A percentile compares a stretch with the other conserved stretches of the same genome.
Evolutionary conservation across 2,329 filamentous ascomycete species (phyloP).

Genomic region (Aspergillus intermedius): DNA sequence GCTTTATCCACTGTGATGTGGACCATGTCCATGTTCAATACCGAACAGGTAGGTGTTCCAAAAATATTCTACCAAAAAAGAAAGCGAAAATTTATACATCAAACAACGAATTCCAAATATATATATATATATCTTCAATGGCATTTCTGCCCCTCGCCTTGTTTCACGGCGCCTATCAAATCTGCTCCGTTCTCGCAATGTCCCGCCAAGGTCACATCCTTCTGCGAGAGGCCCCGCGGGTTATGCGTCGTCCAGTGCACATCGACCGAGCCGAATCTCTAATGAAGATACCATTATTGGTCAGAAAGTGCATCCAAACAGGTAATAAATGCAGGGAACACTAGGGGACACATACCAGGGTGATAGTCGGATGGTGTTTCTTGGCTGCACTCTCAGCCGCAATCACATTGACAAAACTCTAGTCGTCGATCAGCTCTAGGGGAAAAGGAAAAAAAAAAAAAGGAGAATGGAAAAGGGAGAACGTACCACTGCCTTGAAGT

Average conservation of each 20-base stretch:
- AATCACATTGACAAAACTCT: slow-evolving; percentile 32
- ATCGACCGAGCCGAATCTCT: slow-evolving; percentile 33
- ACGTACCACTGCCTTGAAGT: slow-evolving; percentile 34
- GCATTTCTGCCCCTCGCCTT: slow-evolving; percentile 27
- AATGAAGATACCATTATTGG: neutral
- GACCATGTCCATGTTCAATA: neutral
- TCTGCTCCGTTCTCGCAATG: slow-evolving; percentile 32
- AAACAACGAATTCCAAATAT: neutral
- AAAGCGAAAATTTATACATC: neutral
- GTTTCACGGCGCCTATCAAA: slow-evolving; percentile 26
- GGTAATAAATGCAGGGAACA: neutral
- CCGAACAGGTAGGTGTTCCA: neutral
- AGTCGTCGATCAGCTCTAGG: neutral
- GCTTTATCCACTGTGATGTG: neutral
- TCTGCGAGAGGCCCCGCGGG: slow-evolving; percentile 32
- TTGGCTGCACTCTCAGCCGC: slow-evolving; percentile 31
- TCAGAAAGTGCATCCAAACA: neutral
- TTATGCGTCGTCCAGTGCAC: slow-evolving; percentile 37
- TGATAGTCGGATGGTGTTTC: slow-evolving; percentile 36
- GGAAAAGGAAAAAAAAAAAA: neutral
- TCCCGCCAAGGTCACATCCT: slow-evolving; percentile 31
- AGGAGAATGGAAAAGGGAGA: neutral
- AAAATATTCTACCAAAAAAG: neutral
- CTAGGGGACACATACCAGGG: slow-evolving; percentile 23
- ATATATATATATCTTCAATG: too few relatives aligned